phyloP scores from a whole-genome alignment of 2,329 filamentous ascomycete genomes.

The Neonectria punicea region DNA sequence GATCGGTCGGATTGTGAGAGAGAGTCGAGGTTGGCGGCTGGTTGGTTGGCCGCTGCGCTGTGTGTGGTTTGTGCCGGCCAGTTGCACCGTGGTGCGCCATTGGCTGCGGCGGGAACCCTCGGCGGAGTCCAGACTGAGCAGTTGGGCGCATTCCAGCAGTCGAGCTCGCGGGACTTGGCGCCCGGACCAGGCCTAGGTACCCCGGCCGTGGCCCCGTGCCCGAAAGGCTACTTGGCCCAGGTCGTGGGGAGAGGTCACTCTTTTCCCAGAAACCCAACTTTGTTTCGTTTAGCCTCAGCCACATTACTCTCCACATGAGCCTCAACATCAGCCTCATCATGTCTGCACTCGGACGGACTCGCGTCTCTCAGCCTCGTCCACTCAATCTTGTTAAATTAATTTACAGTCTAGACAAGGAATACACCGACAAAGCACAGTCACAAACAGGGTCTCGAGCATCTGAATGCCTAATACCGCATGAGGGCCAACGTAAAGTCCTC shows the following conservation, averaged over 20 bases:
- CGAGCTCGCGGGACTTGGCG: conserved; percentile 27
- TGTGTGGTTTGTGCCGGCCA: conserved; percentile 28
- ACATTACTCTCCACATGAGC: neutral
- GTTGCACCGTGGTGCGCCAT: conserved; percentile 31
- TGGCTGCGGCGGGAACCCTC: conserved; percentile 26
- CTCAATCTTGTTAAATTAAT: no score
- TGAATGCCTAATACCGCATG: neutral
- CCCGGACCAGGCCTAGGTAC: conserved; percentile 34
- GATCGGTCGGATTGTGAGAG: conserved; percentile 27
- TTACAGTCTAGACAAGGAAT: no score
- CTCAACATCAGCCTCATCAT: neutral
- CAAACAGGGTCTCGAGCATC: neutral
- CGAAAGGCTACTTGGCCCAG: conserved; percentile 27
- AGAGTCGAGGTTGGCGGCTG: neutral
- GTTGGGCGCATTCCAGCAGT: conserved; percentile 5
- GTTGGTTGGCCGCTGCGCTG: conserved; percentile 27
- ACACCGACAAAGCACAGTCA: neutral
- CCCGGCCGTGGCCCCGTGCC: conserved; percentile 24
- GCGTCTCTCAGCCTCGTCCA: no score
- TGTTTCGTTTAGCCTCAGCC: no score
- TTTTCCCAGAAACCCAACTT: neutral
- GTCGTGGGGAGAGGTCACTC: conserved; percentile 39
- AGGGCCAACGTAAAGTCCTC: conserved; percentile 22
- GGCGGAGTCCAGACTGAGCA: conserved; percentile 25
- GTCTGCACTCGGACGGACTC: no score